Percentiles rank a stretch among this genome's conserved stretches.
Evolutionary conservation across 2,329 filamentous ascomycete genomes (phyloP).

Genomic region (Colletotrichum horii): DNA sequence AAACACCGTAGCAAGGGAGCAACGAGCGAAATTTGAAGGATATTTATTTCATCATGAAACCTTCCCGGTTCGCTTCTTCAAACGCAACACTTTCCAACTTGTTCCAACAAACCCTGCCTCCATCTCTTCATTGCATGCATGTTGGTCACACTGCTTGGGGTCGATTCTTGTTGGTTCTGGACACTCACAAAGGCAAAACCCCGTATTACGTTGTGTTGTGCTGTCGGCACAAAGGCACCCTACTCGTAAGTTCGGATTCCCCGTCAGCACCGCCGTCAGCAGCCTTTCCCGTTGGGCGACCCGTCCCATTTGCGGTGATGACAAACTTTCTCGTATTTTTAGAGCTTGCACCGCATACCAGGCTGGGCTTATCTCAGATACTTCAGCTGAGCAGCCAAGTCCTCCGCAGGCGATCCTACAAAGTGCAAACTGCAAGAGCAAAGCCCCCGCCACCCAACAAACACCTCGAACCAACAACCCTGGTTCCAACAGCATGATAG

Average conservation of each 20-base stretch:
- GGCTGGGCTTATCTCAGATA: constrained; percentile 4
- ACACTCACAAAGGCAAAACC: neutral
- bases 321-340: constrained; percentile 15
- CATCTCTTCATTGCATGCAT: neutral
- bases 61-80: neutral
- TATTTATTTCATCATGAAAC: neutral
- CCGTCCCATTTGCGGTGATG: neutral
- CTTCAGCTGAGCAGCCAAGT: constrained; percentile 6
- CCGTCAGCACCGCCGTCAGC: neutral
- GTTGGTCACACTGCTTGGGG: neutral
- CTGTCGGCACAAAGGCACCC: neutral
- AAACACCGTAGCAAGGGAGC: neutral
- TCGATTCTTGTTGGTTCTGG: neutral
- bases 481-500: neutral
- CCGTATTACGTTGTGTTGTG: neutral
- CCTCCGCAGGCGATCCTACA: constrained; percentile 1
- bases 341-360: neutral
- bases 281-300: neutral
- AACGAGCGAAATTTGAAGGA: neutral
- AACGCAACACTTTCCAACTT: neutral
- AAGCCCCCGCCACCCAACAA: neutral
- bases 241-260: neutral
- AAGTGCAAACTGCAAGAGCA: neutral
- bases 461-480: neutral
- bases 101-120: neutral